phyloP scores from a whole-genome alignment of 306 rosid genomes.

The Cyclanthera cordifolia region DNA sequence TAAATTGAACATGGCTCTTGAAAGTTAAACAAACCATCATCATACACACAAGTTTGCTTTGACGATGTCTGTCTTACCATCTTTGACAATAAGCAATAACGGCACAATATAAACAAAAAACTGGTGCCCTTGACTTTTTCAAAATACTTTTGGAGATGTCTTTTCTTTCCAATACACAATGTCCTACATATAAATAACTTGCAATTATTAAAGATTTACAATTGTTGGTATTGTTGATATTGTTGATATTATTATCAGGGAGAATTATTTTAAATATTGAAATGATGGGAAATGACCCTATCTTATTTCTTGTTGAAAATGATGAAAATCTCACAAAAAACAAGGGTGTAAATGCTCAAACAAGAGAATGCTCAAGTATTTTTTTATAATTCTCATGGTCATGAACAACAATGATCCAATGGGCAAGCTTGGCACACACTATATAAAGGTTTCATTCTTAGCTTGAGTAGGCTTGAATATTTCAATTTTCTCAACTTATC shows the following conservation, averaged over 20 bases:
- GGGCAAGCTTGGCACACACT: not conserved
- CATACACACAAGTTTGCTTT: not conserved
- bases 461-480: not conserved
- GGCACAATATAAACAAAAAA: not conserved
- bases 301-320: not conserved
- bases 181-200: not conserved
- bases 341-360: not conserved
- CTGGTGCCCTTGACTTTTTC: not conserved
- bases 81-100: not conserved
- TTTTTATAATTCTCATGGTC: not conserved
- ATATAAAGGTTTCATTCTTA: not conserved
- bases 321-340: not conserved
- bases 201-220: not conserved
- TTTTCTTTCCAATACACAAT: not conserved
- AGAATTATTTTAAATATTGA: not conserved
- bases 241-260: not conserved
- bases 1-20: not conserved
- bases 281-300: not conserved
- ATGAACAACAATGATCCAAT: not conserved
- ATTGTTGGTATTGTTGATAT: not conserved
- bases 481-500: slow-evolving; percentile 11
- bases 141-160: not conserved
- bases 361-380: not conserved
- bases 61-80: not conserved
- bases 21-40: not conserved